phyloP scores from a whole-genome alignment of 306 rosid genomes.

The Rosa chinensis region DNA sequence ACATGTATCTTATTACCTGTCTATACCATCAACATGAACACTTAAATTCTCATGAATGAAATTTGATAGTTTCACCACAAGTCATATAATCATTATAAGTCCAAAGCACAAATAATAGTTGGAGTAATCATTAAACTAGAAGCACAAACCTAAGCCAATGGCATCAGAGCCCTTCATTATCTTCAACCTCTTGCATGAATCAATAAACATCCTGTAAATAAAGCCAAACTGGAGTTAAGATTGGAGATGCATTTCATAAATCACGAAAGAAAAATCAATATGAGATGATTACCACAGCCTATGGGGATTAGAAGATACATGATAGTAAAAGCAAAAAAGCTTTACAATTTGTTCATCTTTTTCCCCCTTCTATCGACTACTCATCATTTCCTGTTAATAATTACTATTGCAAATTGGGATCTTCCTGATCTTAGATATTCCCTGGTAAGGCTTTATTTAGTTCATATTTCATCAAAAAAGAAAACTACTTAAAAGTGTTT shows the following conservation, averaged over 20 bases:
- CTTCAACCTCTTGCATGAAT: slow-evolving; percentile 88
- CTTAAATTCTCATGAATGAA: not conserved
- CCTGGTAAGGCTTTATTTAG: not conserved
- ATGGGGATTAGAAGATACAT: not conserved
- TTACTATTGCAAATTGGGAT: not conserved
- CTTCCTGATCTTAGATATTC: not conserved
- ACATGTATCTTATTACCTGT: not conserved
- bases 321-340: not conserved
- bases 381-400: not conserved
- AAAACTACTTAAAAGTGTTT: not conserved
- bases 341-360: not conserved
- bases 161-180: slow-evolving; percentile 99
- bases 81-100: not conserved
- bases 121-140: slow-evolving; percentile 10
- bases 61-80: not conserved
- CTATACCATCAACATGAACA: not conserved
- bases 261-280: not conserved
- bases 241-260: not conserved
- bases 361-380: not conserved
- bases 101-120: not conserved
- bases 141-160: slow-evolving; percentile 84
- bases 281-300: not conserved
- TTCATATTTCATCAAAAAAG: not conserved
- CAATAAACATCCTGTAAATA: slow-evolving; percentile 80
- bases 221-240: slow-evolving; percentile 19